These are phyloP conservation scores for Phialemoniopsis sp. DNA, from an alignment of 2,329 filamentous ascomycete species.

Conservation along the genomic window DNA sequence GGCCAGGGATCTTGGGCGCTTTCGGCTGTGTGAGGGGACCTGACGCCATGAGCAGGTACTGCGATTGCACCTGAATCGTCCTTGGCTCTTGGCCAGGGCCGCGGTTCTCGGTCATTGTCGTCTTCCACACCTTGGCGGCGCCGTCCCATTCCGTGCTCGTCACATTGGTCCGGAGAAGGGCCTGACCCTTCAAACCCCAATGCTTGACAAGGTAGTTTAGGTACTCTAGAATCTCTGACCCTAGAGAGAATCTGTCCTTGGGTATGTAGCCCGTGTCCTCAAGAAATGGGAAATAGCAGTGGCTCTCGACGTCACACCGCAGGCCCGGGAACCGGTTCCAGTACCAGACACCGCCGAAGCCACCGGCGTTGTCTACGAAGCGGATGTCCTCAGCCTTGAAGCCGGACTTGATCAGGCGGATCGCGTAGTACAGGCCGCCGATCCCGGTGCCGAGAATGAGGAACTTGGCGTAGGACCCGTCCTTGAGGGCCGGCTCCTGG, in stretches of 20 bases:
- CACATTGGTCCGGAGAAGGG: conserved; percentile 40
- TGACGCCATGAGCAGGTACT: conserved; percentile 32
- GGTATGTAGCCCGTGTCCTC: conserved; percentile 59
- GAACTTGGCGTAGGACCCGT: background rate
- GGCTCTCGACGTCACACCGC: conserved; percentile 55
- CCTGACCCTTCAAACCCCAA: conserved; percentile 36
- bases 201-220: conserved; percentile 38
- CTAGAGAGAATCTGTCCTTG: conserved; percentile 32
- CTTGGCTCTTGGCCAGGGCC: too few species aligned
- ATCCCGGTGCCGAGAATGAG: background rate
- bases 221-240: conserved; percentile 41
- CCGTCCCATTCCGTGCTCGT: conserved; percentile 35
- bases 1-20: too few species aligned
- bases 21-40: conserved; percentile 34
- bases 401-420: background rate
- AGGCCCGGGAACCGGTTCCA: conserved; percentile 7
- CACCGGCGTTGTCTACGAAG: background rate
- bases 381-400: background rate
- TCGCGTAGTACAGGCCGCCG: background rate
- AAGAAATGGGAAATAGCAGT: conserved; percentile 54
- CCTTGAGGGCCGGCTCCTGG: background rate
- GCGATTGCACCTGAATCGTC: too few species aligned
- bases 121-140: conserved; percentile 12
- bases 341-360: conserved; percentile 1
- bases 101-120: conserved; percentile 17